A percentile compares a stretch with the other conserved stretches of the same genome.
These are phyloP conservation scores for Boletus patriciae DNA, from an alignment of 768 basidiomycete species.

Conservation along the genomic window DNA sequence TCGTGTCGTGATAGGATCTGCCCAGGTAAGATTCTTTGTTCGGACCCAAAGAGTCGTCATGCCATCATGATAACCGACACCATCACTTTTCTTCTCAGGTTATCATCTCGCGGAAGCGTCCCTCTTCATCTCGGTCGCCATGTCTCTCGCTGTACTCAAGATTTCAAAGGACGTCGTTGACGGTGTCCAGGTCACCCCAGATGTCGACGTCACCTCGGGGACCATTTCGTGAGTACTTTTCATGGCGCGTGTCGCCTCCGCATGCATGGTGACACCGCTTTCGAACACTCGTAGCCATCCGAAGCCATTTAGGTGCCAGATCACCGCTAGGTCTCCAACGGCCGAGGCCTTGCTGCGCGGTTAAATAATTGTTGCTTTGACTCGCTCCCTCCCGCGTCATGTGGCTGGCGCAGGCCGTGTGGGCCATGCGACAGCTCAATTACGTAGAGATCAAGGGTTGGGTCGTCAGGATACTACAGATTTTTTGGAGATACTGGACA, in stretches of 20 bases:
- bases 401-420: background rate
- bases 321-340: conserved; percentile 51
- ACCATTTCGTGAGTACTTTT: conserved; percentile 41
- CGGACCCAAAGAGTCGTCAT: too few relatives aligned
- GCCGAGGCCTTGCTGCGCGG: conserved; percentile 23
- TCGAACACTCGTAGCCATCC: conserved; percentile 37
- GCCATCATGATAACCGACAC: background rate
- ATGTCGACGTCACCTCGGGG: conserved; percentile 43
- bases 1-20: conserved; percentile 12
- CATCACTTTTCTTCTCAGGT: conserved; percentile 15
- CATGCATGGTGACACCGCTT: background rate
- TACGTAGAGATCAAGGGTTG: background rate
- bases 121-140: conserved; percentile 31
- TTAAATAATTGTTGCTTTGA: background rate
- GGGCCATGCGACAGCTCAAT: background rate
- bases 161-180: conserved; percentile 42
- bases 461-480: background rate
- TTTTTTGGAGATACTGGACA: background rate
- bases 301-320: conserved; percentile 54
- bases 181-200: conserved; percentile 45
- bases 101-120: conserved; percentile 29
- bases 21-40: conserved; percentile 11
- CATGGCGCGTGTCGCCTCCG: fast-evolving
- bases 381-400: background rate
- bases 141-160: conserved; percentile 47